Base-by-base conservation (phyloP, 257 asterid genomes). In the Echites panduratus region DNA sequence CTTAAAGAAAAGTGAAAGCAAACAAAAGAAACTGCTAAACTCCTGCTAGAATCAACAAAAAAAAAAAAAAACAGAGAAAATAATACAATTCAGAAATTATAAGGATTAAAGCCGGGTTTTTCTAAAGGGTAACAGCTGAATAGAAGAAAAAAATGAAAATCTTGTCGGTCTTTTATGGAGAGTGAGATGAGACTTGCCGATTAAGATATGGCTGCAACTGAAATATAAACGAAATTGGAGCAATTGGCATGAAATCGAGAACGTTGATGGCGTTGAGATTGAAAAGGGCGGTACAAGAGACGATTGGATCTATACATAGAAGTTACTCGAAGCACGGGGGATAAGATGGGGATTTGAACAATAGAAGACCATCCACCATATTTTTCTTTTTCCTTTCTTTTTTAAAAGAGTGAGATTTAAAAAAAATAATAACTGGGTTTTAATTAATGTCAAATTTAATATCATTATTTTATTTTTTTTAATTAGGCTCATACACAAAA, bases 301-400 rank as follows among this genome's bases (percentile, higher is more conserved):
- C 5, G 38, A 32, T 32, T 16, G 6, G 26, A 6, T 2, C 13
- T 12, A 48, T 2, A 19, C 53, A 19, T 29, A 40, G 74, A 70
- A 70, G 74, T 41, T 70, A 70, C 74, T 70, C 27, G 58, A 43
- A 59, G 56, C 53, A 58, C 44, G 19, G 13, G 13, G 63, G 35
- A 20, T 44, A 44, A 0, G n/a, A 67, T 22, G 10, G 56, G 22
- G 22, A 41, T 67, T n/a, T n/a, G n/a, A n/a, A n/a, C n/a, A n/a
- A n/a, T n/a, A n/a, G n/a, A n/a, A n/a, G n/a, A n/a, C n/a, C n/a
- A n/a, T n/a, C n/a, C n/a, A n/a, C n/a, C n/a, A n/a, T n/a, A n/a
- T n/a, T n/a, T n/a, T n/a, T n/a, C n/a, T n/a, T n/a, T n/a, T n/a
- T n/a, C n/a, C n/a, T n/a, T n/a, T n/a, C n/a, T n/a, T n/a, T n/a